Evolutionary conservation across 768 basidiomycete species (phyloP), one percentile per base, ranked within the genome.

Genomic region (Nidularia sp.): DNA sequence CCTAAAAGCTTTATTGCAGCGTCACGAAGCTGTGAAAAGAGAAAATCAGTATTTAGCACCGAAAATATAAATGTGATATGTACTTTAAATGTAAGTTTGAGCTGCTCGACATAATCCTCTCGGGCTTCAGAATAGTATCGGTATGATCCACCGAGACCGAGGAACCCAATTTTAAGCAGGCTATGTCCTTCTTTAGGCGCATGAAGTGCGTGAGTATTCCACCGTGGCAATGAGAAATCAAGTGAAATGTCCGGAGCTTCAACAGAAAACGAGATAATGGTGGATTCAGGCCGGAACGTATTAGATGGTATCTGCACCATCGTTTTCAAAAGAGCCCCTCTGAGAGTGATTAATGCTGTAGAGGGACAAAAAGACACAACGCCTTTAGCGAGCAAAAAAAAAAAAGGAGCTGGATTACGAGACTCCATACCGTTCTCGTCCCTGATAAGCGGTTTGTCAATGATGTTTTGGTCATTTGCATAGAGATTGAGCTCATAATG

Each of bases 391-490:
- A 29, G 4, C 25, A 2, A 29, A 29, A 29, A 29, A 29, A 29
- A 29, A 29, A 29, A 29, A 29, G 50, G 41, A 46, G 39, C n/a
- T 3, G 34, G 13, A 48, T 32, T 41, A 49, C 10, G 34, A 34
- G 47, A 18, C 5, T 31, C 56, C 67, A 51, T 60, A 93, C 93
- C 85, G 64, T 98, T 98, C 59, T 93, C 89, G n/a, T 93, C 88
- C 51, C 70, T 72, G 52, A 85, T 72, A 34, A 86, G 70, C 2
- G 94, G 93, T 55, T 88, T 90, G 71, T 97, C 93, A 47, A 98
- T 90, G 62, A 98, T 92, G 62, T 98, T 98, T 62, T 93, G 93
- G 66, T 98, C 96, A 62, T 98, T 98, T 48, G 90, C 83, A 62
- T 91, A 95, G 25, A 90, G 64, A 58, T 88, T 87, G 47, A 96